A percentile compares a stretch with the other conserved stretches of the same genome.
phyloP scores from a whole-genome alignment of 108 stramenopile species.

The Conticribra guillardii region DNA sequence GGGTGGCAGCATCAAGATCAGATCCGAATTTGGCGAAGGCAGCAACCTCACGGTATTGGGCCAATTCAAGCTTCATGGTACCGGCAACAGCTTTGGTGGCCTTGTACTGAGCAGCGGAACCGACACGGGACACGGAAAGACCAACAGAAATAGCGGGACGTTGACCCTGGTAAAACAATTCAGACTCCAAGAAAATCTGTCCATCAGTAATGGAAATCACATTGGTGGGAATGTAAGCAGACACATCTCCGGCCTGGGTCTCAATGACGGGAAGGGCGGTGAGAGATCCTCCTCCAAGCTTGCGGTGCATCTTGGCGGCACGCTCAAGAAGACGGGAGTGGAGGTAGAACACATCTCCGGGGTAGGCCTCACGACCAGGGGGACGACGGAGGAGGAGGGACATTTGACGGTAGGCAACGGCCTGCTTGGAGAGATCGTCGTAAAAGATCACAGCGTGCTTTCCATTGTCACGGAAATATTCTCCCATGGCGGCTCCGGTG shows the following conservation, averaged over 20 bases:
- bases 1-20: constrained; percentile 98
- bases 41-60: constrained; percentile 99
- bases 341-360: constrained; percentile 99
- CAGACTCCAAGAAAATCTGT: constrained; percentile 99
- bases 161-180: constrained; percentile 99
- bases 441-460: constrained; percentile 99
- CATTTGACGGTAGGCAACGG: constrained; percentile 99
- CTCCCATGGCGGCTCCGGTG: constrained; percentile 99
- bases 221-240: constrained; percentile 99
- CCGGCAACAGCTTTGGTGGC: constrained; percentile 99
- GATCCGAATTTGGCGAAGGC: constrained; percentile 99
- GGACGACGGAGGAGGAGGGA: constrained; percentile 99
- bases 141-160: constrained; percentile 99
- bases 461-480: constrained; percentile 99
- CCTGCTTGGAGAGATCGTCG: constrained; percentile 99
- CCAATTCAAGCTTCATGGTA: constrained; percentile 99
- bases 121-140: constrained; percentile 99
- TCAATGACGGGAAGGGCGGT: constrained; percentile 99
- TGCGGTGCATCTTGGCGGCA: constrained; percentile 99
- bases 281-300: constrained; percentile 95
- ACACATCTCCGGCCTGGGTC: constrained; percentile 99
- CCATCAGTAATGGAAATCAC: constrained; percentile 99
- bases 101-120: constrained; percentile 99
- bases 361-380: constrained; percentile 99
- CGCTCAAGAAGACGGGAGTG: constrained; percentile 99